These are phyloP conservation scores for Chalciporus pseudorubinellus DNA, from an alignment of 768 basidiomycete species.

Conservation along the genomic window DNA sequence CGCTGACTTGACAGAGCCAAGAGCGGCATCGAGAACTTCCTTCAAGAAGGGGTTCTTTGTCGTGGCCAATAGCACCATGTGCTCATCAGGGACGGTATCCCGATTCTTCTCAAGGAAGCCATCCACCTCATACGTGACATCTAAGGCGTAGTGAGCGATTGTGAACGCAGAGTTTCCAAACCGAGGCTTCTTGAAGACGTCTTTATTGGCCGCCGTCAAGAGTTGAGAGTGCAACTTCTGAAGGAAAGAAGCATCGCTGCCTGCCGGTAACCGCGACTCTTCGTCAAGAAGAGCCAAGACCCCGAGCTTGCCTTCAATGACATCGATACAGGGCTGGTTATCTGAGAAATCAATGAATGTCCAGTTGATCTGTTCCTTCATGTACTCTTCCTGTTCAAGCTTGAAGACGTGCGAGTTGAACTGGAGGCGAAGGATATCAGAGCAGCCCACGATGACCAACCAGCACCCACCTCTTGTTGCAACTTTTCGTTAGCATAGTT, in stretches of 20 bases:
- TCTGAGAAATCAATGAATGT: constrained; percentile 99
- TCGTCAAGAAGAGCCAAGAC: constrained; percentile 94
- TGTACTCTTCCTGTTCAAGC: constrained; percentile 98
- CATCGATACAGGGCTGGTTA: constrained; percentile 98
- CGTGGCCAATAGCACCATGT: constrained; percentile 80
- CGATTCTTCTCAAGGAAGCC: constrained; percentile 99
- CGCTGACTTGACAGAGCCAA: constrained; percentile 63
- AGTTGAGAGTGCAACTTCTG: constrained; percentile 90
- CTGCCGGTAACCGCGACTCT: constrained; percentile 93
- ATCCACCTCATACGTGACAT: constrained; percentile 98
- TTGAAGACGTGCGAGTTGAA: constrained; percentile 99
- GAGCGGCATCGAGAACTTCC: constrained; percentile 90
- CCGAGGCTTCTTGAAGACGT: constrained; percentile 97
- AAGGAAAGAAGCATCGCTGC: constrained; percentile 88
- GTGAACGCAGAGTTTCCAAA: constrained; percentile 98
- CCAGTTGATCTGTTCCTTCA: constrained; percentile 99
- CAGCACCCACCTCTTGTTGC: constrained; percentile 80
- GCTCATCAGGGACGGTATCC: constrained; percentile 98
- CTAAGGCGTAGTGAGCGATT: constrained; percentile 95
- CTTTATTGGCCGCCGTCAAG: constrained; percentile 78
- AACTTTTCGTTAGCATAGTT: constrained; percentile 99
- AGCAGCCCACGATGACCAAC: background rate
- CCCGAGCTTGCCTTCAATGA: constrained; percentile 96
- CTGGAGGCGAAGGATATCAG: constrained; percentile 38
- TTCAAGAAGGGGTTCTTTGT: constrained; percentile 93